Evolutionary conservation across 305 asterid species (phyloP).

Genomic region (Caryopteris hybrid): DNA sequence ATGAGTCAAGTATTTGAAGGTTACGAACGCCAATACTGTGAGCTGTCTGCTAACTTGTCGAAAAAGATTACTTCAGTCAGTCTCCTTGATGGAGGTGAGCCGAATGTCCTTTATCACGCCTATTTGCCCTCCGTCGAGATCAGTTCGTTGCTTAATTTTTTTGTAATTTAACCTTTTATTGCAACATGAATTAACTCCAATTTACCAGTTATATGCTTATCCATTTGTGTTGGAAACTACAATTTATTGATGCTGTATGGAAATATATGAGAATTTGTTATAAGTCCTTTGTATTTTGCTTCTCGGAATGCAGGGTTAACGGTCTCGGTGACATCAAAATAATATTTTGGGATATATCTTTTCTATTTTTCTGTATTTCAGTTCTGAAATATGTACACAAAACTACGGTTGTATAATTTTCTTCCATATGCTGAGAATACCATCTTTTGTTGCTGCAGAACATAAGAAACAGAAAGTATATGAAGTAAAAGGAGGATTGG

Average conservation of each 20-base stretch:
- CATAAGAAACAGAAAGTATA: constrained; percentile 57
- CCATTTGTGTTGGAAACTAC: background rate
- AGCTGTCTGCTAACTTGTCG: constrained; percentile 58
- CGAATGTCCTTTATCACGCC: background rate
- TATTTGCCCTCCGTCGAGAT: background rate
- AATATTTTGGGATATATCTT: background rate
- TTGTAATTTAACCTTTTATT: background rate
- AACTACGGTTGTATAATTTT: background rate
- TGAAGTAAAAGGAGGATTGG: constrained; percentile 50
- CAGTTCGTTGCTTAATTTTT: background rate
- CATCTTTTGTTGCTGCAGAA: constrained; percentile 35
- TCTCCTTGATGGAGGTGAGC: constrained; percentile 67
- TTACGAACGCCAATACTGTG: constrained; percentile 69
- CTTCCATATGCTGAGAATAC: constrained; percentile 12
- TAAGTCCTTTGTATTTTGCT: background rate
- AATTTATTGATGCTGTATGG: background rate
- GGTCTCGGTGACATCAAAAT: background rate
- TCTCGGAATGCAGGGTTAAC: background rate
- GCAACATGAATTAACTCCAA: background rate
- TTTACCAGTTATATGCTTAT: background rate
- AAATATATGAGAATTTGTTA: background rate
- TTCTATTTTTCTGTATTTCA: background rate
- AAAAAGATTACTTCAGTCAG: constrained; percentile 53
- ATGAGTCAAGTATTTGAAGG: constrained; percentile 79
- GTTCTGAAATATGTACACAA: background rate